Evolutionary conservation across 345 rosid genomes (phyloP).

Genomic region (Eucalyptus decipiens): DNA sequence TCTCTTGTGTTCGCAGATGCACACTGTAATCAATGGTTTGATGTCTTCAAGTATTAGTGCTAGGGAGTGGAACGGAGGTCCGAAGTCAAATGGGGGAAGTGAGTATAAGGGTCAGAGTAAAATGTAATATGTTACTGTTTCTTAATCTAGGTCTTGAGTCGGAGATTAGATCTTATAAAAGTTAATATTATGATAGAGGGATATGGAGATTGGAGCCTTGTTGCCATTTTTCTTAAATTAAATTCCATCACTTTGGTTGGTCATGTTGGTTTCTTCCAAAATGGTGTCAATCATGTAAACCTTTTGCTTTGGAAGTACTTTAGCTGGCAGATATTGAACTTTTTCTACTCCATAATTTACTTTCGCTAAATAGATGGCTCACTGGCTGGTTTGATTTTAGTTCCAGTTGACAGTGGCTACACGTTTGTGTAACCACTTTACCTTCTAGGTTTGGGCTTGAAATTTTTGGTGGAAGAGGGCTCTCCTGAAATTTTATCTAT

Average conservation of each 20-base stretch:
- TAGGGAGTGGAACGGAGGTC: background rate
- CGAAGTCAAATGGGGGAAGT: background rate
- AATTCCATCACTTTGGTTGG: background rate
- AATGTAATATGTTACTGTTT: background rate
- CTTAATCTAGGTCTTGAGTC: background rate
- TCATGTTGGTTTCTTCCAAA: background rate
- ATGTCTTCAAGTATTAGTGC: background rate
- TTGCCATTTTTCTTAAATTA: background rate
- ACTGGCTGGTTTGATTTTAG: background rate
- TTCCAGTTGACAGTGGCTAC: background rate
- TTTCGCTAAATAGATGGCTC: background rate
- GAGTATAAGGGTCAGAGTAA: background rate
- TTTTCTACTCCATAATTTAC: background rate
- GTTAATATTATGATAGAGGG: background rate
- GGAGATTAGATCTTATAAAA: background rate
- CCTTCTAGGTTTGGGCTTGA: background rate
- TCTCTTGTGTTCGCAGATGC: background rate
- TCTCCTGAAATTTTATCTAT: background rate
- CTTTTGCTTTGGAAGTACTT: background rate
- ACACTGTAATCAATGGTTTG: background rate
- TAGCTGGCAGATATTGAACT: background rate
- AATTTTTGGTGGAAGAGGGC: background rate
- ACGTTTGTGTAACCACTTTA: background rate
- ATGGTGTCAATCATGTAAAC: background rate
- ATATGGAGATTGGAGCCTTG: background rate